phyloP scores from a whole-genome alignment of 257 asterid genomes.

The Voacanga thouarsii region DNA sequence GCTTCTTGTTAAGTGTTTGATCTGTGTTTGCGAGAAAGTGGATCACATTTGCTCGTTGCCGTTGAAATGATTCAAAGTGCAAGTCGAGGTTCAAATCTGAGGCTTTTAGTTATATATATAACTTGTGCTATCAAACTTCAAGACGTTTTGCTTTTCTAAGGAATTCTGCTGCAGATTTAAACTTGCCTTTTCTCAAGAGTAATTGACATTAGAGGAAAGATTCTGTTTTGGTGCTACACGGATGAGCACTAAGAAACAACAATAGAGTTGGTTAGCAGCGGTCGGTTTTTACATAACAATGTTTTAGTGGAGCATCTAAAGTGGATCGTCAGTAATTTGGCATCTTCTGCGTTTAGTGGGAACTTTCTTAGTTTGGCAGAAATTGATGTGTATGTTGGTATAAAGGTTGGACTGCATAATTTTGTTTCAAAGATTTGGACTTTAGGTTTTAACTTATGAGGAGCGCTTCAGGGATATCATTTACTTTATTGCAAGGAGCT shows the following conservation, averaged over 20 bases:
- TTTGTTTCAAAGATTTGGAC: neutral
- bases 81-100: neutral
- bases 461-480: neutral
- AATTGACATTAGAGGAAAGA: neutral
- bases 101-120: neutral
- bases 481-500: neutral
- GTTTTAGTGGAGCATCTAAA: neutral
- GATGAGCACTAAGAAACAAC: conserved; percentile 1
- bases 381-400: neutral
- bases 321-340: neutral
- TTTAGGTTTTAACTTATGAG: conserved; percentile 1
- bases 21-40: neutral
- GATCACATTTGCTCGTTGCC: neutral
- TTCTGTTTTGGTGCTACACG: neutral
- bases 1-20: neutral
- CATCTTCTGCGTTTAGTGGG: neutral
- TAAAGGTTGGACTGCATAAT: neutral
- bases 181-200: neutral
- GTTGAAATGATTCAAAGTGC: neutral
- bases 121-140: neutral
- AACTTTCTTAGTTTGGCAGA: neutral
- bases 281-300: neutral
- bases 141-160: neutral
- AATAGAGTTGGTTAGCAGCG: neutral
- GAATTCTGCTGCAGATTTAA: too few species aligned